These are phyloP conservation scores for Neocucurbitaria cava DNA, from an alignment of 2,329 filamentous ascomycete genomes.

Conservation along the genomic window DNA sequence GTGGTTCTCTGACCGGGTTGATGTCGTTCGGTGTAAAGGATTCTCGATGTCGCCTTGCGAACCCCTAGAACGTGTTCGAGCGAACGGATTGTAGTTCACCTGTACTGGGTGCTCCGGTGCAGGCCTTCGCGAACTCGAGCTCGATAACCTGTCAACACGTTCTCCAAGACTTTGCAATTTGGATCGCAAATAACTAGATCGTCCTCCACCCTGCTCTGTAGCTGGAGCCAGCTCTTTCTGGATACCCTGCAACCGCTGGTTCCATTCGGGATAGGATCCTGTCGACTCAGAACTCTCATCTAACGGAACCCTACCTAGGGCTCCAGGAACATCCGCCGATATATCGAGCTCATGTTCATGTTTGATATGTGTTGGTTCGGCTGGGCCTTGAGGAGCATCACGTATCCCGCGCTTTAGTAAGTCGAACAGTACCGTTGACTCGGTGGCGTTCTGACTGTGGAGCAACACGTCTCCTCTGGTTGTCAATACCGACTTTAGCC, in stretches of 20 bases:
- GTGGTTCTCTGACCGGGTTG: too few species aligned
- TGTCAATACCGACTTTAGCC: neutral
- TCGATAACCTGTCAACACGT: constrained; percentile 6
- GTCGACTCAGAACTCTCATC: neutral
- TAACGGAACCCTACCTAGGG: neutral
- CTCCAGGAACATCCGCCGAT: too few species aligned
- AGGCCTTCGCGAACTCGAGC: neutral
- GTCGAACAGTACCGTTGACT: constrained; percentile 7
- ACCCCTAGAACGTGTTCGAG: too few species aligned
- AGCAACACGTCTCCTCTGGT: constrained; percentile 9
- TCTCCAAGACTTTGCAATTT: constrained; percentile 17
- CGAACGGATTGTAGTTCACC: too few species aligned
- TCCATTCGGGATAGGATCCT: neutral
- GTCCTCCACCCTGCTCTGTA: constrained; percentile 1
- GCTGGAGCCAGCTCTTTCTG: neutral
- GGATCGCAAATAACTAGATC: constrained; percentile 9
- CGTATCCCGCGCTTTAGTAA: constrained; percentile 6
- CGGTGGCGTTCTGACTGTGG: neutral
- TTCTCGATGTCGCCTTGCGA: too few species aligned
- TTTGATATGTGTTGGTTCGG: neutral
- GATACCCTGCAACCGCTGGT: constrained; percentile 4
- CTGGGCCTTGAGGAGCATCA: neutral
- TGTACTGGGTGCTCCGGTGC: neutral
- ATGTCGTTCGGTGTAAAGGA: too few species aligned
- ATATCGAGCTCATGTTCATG: neutral